These are phyloP conservation scores for Macrolepiota dolichaula DNA, from an alignment of 768 basidiomycete genomes.

Conservation along the genomic window DNA sequence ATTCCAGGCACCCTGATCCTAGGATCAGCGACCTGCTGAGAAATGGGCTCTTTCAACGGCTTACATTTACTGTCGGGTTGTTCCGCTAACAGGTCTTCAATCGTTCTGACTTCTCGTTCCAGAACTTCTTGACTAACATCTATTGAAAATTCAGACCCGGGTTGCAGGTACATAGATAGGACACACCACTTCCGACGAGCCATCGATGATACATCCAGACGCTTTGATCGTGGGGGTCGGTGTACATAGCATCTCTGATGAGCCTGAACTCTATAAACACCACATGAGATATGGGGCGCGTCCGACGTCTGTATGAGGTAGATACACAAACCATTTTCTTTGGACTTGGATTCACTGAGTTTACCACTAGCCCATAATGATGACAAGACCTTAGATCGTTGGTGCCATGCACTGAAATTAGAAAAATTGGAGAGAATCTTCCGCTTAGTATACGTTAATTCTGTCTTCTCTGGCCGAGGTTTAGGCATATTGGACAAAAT, in stretches of 20 bases:
- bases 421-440: slow-evolving; percentile 96
- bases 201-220: slow-evolving; percentile 99
- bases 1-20: slow-evolving; percentile 87
- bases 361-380: slow-evolving; percentile 62
- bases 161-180: neutral
- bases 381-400: slow-evolving; percentile 78
- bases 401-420: slow-evolving; percentile 99
- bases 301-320: too few species aligned
- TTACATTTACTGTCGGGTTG: slow-evolving; percentile 93
- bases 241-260: slow-evolving; percentile 91
- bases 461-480: slow-evolving; percentile 53
- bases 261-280: slow-evolving; percentile 78
- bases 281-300: slow-evolving; percentile 1
- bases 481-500: slow-evolving; percentile 69
- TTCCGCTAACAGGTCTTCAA: slow-evolving; percentile 81
- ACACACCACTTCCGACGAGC: slow-evolving; percentile 78
- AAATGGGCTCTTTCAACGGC: slow-evolving; percentile 16
- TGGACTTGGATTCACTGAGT: slow-evolving; percentile 48
- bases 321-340: slow-evolving; percentile 63
- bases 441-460: slow-evolving; percentile 79
- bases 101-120: slow-evolving; percentile 70
- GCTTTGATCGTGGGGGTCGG: slow-evolving; percentile 94
- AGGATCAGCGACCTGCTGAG: neutral
- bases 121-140: slow-evolving; percentile 60
- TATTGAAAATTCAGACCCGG: slow-evolving; percentile 22